A percentile compares a stretch with the other conserved stretches of the same genome.
Conservation (phyloP, 257 asterid genomes). For the Oldenlandia corymbosa region DNA sequence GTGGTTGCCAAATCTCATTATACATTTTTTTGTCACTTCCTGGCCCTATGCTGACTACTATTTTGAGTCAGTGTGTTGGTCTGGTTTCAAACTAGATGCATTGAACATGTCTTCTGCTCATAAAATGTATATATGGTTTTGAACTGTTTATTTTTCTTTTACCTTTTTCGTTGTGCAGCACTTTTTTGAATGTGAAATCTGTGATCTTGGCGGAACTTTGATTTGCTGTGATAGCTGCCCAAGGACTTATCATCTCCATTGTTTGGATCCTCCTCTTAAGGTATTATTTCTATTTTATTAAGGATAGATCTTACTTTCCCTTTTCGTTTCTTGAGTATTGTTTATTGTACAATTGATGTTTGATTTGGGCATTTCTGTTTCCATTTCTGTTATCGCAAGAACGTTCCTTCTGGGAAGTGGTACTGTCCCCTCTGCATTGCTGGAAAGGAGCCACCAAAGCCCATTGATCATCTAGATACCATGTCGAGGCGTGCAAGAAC, state of each 20-base stretch:
- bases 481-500: conserved; percentile 58
- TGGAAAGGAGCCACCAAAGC: conserved; percentile 34
- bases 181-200: conserved; percentile 72
- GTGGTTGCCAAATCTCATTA: too few relatives aligned
- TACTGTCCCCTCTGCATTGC: conserved; percentile 57
- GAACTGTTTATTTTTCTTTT: conserved; percentile 24
- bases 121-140: too few relatives aligned
- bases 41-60: too few relatives aligned
- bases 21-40: too few relatives aligned
- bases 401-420: conserved; percentile 69
- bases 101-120: conserved; percentile 4
- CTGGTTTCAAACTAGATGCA: neutral
- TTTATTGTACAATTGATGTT: neutral
- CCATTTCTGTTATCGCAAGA: conserved; percentile 32
- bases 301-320: conserved; percentile 3
- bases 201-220: conserved; percentile 80
- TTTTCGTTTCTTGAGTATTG: conserved; percentile 9
- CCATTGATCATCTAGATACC: conserved; percentile 35
- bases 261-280: conserved; percentile 85
- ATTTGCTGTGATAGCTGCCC: conserved; percentile 87
- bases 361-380: too few relatives aligned
- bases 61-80: too few relatives aligned
- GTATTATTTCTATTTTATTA: conserved; percentile 32
- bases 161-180: conserved; percentile 41
- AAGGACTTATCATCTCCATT: conserved; percentile 62